Evolutionary conservation across 768 basidiomycete species (phyloP).

Genomic region (Mrakia frigida): DNA sequence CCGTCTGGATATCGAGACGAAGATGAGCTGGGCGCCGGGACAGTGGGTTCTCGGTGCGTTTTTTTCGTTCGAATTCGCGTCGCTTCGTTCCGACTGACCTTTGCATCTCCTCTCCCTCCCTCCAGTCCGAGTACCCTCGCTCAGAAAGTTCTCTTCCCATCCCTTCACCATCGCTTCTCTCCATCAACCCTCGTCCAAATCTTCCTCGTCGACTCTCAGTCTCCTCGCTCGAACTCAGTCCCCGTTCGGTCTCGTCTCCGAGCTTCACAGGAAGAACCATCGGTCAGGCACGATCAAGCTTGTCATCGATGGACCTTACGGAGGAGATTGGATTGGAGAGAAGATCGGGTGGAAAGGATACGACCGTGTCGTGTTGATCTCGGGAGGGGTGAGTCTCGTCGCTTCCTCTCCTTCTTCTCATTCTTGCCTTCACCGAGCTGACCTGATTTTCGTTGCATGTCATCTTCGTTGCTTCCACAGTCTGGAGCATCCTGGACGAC

Average conservation of each 20-base stretch:
- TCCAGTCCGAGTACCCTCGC: background rate
- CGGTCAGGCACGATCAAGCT: background rate
- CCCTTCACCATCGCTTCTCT: slow-evolving; percentile 1
- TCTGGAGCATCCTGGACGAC: slow-evolving; percentile 7
- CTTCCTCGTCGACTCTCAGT: background rate
- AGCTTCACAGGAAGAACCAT: background rate
- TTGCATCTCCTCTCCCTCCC: background rate
- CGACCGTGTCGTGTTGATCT: background rate
- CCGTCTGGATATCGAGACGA: background rate
- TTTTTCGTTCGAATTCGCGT: no score
- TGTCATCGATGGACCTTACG: background rate
- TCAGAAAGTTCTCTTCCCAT: background rate
- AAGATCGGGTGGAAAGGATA: slow-evolving; percentile 5
- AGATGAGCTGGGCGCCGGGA: background rate
- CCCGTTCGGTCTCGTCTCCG: background rate
- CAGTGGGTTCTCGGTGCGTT: slow-evolving; percentile 7
- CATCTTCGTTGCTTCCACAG: no score
- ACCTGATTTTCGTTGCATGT: no score
- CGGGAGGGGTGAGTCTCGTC: slow-evolving; percentile 4
- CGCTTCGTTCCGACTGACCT: no score
- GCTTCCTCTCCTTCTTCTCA: background rate
- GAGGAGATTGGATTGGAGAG: slow-evolving; percentile 12
- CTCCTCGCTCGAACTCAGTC: background rate
- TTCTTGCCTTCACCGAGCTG: background rate
- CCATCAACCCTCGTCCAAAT: background rate